phyloP scores from a whole-genome alignment of 139 green algal genomes.

The Volvox reticuliferus region DNA sequence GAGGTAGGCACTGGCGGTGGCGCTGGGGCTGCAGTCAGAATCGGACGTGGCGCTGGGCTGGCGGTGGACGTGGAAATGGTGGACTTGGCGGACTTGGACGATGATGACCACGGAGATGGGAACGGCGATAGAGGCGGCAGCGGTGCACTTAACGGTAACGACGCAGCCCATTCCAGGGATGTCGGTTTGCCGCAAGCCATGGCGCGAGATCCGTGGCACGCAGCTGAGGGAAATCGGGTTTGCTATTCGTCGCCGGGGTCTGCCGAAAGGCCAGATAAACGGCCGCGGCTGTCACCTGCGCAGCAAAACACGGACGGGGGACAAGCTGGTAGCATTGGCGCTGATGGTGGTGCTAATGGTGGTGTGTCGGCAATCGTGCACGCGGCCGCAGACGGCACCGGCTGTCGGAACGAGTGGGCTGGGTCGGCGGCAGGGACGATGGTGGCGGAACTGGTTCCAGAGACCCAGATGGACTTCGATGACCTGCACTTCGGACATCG shows the following conservation, averaged over 20 bases:
- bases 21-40: neutral
- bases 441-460: neutral
- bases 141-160: neutral
- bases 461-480: conserved; percentile 21
- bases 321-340: neutral
- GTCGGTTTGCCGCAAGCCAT: too few relatives aligned
- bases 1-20: neutral
- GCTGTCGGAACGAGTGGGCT: too few relatives aligned
- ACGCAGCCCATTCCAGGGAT: too few relatives aligned
- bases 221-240: neutral
- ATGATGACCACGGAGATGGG: neutral
- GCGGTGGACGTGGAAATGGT: conserved; percentile 14
- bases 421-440: too few relatives aligned
- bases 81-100: conserved; percentile 27
- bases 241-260: neutral
- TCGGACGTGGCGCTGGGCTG: neutral
- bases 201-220: too few relatives aligned
- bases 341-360: too few relatives aligned
- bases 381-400: too few relatives aligned
- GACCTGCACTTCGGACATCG: too few relatives aligned
- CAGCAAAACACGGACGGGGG: neutral
- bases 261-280: neutral
- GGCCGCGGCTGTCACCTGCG: neutral
- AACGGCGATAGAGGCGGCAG: neutral
- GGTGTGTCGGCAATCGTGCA: too few relatives aligned